Evolutionary conservation across 192 early-diverging fungal genomes (phyloP).

Genomic region (Allomyces macrogynus): DNA sequence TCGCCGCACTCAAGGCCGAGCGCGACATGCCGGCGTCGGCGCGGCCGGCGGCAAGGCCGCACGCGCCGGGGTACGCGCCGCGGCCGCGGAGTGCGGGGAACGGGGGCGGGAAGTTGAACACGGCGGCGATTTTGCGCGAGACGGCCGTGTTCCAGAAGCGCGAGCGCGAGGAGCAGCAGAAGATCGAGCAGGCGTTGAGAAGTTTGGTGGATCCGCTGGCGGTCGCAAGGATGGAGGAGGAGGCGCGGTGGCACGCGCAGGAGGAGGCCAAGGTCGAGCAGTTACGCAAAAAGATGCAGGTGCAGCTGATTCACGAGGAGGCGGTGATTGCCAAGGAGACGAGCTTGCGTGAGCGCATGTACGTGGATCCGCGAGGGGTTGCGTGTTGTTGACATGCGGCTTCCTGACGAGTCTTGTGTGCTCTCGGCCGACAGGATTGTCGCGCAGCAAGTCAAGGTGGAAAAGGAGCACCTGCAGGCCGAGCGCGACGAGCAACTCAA

Average conservation of each 20-base stretch:
- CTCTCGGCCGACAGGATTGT: not conserved
- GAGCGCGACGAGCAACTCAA: not conserved
- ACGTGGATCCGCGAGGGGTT: not conserved
- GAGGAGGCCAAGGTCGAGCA: not conserved
- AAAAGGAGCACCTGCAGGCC: not conserved
- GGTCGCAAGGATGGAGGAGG: not conserved
- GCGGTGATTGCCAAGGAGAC: not conserved
- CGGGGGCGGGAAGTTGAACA: not conserved
- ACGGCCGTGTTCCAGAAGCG: not conserved
- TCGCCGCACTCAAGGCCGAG: not conserved
- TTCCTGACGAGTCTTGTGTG: not conserved
- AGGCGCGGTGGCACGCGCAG: not conserved
- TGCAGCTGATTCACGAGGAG: not conserved
- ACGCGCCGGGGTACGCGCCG: not conserved
- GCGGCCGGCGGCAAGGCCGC: not conserved
- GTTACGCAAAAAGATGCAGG: not conserved
- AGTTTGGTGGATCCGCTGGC: not conserved
- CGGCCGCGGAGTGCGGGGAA: not conserved
- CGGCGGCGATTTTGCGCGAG: not conserved
- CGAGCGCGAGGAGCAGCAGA: not conserved
- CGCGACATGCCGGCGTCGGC: not conserved
- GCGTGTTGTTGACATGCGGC: not conserved
- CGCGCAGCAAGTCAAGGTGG: not conserved
- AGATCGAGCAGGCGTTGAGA: not conserved
- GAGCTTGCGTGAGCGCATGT: not conserved